Evolutionary conservation across 768 basidiomycete genomes (phyloP), one percentile per base, ranked within the genome.

Genomic region (Russula compacta): DNA sequence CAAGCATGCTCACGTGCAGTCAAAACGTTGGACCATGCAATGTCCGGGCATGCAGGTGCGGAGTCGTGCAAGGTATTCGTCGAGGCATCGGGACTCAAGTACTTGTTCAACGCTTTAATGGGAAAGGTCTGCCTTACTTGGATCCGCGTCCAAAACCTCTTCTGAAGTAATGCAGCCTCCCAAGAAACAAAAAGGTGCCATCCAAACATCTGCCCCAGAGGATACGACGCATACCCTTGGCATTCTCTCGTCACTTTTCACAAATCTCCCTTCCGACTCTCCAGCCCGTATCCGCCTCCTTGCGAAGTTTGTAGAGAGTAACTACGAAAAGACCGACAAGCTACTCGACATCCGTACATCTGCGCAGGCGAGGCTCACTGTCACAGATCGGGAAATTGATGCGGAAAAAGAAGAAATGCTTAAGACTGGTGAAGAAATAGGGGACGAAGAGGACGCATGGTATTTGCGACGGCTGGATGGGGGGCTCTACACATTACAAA

Each of bases 271-370:
- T 5, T 93, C 93, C 1, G 93, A 95, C 58, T 89, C 93, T 6
- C 79, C 84, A 0, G 77, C 81, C 33, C 84, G 92, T 17, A 83
- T 89, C 56, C 85, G 97, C 12, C 75, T 98, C 17, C 75, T 99
- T 15, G 78, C 92, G 6, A 99, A 99, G 73, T 99, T 98, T 67
- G 92, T 97, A 14, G 95, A 98, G 72, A 79, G 75, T 32, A 83
- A 87, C 55, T 99, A 97, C 69, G 93, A 95, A 70, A 98, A 99
- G 71, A 84, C 91, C 8, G 97, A 98, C 71, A 91, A 95, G 67
- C 76, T 99, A 35, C 74, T 97, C 29, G 95, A 98, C 68, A 82
- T 93, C 65, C 77, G 95, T 52, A 92, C 94, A 61, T 78, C 76
- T 42, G 84, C 90, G 2, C 77, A 79, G 42, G 74, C 72, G 9